phyloP scores from a whole-genome alignment of 768 basidiomycete genomes.

The Leccinum barrowsii region DNA sequence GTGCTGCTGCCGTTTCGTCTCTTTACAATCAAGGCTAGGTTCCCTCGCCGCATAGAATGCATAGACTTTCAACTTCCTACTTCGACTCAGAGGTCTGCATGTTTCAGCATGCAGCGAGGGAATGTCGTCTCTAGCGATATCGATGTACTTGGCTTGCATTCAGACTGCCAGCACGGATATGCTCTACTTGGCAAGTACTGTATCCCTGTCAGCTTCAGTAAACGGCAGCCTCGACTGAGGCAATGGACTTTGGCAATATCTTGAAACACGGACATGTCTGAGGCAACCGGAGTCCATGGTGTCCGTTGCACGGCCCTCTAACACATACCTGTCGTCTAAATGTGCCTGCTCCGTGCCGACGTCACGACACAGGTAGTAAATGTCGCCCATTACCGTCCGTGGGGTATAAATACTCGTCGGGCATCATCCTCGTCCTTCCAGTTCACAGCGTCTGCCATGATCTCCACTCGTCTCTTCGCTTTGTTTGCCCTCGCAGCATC shows the following conservation, averaged over 20 bases:
- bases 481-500: conserved; percentile 11
- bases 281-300: background rate
- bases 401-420: conserved; percentile 6
- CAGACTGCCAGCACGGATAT: background rate
- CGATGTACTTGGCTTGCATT: background rate
- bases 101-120: background rate
- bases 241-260: background rate
- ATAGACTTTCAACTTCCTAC: background rate
- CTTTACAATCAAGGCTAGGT: too few relatives aligned
- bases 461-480: background rate
- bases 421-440: background rate
- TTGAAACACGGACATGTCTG: background rate
- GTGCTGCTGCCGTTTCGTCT: too few relatives aligned
- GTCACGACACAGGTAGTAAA: background rate
- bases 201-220: background rate
- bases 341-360: background rate
- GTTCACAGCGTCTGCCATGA: conserved; percentile 1
- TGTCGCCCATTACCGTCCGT: background rate
- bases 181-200: background rate
- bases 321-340: background rate
- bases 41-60: background rate
- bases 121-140: too few relatives aligned
- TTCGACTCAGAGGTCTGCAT: background rate
- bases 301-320: background rate
- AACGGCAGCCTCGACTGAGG: background rate